Evolutionary conservation across 2,329 filamentous ascomycete species (phyloP), one percentile per base, ranked within the genome.

Genomic region (Neofusicoccum sp.): DNA sequence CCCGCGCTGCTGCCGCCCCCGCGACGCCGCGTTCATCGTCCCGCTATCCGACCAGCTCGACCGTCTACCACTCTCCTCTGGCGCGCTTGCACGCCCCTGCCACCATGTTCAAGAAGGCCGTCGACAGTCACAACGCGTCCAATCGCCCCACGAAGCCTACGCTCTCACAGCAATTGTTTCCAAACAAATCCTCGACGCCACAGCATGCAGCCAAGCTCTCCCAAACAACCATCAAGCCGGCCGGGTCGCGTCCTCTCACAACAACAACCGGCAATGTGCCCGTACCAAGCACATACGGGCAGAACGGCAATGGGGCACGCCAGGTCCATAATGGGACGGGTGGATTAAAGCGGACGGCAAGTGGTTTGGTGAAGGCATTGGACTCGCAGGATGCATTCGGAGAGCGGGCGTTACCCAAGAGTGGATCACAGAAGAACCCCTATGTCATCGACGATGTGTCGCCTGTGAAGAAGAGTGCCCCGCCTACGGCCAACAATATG

Each of bases 161-260:
- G 61, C 61, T 68, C n/a, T 68, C 77, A 4, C 84, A 86, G 70
- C 78, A 83, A 61, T 74, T 83, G 14, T 84, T 86, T 64, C 85
- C 85, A 1, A 86, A 82, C 71, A 86, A 80, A 65, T 81, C 40
- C 4, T 11, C 33, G 5, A 8, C 82, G 11, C 72, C 80, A 60
- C 78, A 83, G 48, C 79, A 80, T 59, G 75, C n/a, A 20, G 20
- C 41, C 4, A 58, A 58, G 54, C 31, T 36, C 14, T 34, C 84
- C 65, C 80, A 79, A 63, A 82, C 78, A 65, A 70, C 72, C 20
- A 72, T 77, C 33, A 73, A 72, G 40, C 73, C 74, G 54, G 68
- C 71, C 67, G 72, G 63, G 66, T 66, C 69, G 59, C 71, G 69
- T 63, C 69, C 72, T 7, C 63, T 73, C 56, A 66, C 69, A 12